These are phyloP conservation scores for Epichloe hybrida DNA, from an alignment of 2,329 filamentous ascomycete species.

Conservation along the genomic window DNA sequence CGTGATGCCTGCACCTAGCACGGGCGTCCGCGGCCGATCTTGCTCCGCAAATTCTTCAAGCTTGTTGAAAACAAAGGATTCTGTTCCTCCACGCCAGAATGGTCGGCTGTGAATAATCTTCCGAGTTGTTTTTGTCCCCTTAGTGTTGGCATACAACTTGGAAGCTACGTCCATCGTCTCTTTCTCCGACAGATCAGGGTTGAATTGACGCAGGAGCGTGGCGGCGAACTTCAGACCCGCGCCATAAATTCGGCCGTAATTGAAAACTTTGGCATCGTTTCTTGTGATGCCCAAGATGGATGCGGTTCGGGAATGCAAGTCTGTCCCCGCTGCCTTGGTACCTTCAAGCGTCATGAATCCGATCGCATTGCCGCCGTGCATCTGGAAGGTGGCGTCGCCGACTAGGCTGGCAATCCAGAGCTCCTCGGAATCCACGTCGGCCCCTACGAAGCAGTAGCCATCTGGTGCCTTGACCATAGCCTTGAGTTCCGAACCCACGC, in stretches of 20 bases:
- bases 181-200: constrained; percentile 65
- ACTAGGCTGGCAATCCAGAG: constrained; percentile 95
- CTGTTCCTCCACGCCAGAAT: constrained; percentile 94
- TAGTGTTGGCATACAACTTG: constrained; percentile 77
- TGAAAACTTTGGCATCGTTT: constrained; percentile 95
- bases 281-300: constrained; percentile 84
- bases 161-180: constrained; percentile 65
- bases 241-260: constrained; percentile 98
- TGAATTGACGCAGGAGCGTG: constrained; percentile 85
- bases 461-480: constrained; percentile 88
- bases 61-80: constrained; percentile 97
- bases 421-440: constrained; percentile 94
- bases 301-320: constrained; percentile 88
- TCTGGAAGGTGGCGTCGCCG: constrained; percentile 84
- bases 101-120: constrained; percentile 57
- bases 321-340: constrained; percentile 84
- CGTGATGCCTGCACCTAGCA: constrained; percentile 88
- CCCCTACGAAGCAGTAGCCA: constrained; percentile 88
- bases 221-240: constrained; percentile 88
- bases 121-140: constrained; percentile 71
- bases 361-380: constrained; percentile 93
- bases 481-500: constrained; percentile 92
- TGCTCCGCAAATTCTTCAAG: constrained; percentile 97
- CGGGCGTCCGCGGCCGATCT: constrained; percentile 77
- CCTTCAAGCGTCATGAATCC: constrained; percentile 99